These are phyloP conservation scores for Actinomortierella wolfii DNA, from an alignment of 371 early-diverging fungal genomes.

Conservation along the genomic window DNA sequence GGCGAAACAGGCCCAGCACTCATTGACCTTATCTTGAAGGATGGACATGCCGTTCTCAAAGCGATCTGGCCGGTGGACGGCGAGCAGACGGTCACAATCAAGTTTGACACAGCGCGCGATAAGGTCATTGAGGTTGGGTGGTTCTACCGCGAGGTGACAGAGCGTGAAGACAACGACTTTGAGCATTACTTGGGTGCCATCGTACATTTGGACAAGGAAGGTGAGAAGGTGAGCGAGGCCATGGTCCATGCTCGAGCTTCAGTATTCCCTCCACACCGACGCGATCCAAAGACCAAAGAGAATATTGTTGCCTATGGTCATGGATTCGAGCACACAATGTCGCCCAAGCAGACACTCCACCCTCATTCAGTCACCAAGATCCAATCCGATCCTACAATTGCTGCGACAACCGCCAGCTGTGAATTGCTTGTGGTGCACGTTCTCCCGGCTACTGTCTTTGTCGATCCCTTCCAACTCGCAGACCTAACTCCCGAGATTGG, in stretches of 20 bases:
- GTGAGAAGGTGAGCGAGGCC: constrained; percentile 30
- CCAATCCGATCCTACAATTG: constrained; percentile 28
- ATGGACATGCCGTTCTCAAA: constrained; percentile 7
- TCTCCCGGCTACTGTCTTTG: constrained; percentile 35
- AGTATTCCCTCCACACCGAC: constrained; percentile 41
- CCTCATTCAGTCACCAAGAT: constrained; percentile 43
- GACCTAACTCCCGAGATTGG: constrained; percentile 41
- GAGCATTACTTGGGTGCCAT: constrained; percentile 41
- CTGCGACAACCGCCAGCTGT: constrained; percentile 21
- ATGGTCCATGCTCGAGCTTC: constrained; percentile 31
- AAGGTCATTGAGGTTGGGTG: constrained; percentile 34
- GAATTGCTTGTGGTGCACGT: constrained; percentile 35
- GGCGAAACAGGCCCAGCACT: constrained; percentile 19
- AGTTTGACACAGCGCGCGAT: constrained; percentile 26
- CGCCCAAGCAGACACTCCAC: constrained; percentile 34
- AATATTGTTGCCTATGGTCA: constrained; percentile 20
- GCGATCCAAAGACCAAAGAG: constrained; percentile 16
- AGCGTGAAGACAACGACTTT: constrained; percentile 16
- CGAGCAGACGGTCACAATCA: constrained; percentile 8
- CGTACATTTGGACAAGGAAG: constrained; percentile 23
- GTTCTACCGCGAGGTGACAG: constrained; percentile 41
- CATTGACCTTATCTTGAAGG: constrained; percentile 29
- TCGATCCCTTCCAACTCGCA: constrained; percentile 43
- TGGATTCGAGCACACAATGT: constrained; percentile 35
- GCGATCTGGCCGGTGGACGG: constrained; percentile 25